Evolutionary conservation across 169 alveolate species (phyloP), one percentile per base, ranked within the genome.

Genomic region (Plasmodium sp.): DNA sequence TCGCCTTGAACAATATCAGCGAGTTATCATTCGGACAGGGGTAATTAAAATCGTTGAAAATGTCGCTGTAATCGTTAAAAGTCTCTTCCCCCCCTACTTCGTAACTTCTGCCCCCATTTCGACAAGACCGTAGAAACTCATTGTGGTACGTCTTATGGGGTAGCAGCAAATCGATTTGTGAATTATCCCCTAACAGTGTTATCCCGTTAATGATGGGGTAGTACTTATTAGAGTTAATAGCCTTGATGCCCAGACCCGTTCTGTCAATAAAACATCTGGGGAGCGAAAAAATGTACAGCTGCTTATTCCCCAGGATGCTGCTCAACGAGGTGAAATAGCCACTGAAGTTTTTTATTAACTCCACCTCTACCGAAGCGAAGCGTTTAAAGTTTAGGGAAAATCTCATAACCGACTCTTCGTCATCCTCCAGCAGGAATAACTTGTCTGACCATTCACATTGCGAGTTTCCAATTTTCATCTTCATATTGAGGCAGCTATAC

Each of bases 241-340:
- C 97, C 62, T 93, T 88, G 12, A 97, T 84, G 27, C 97, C 97
- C 43, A 96, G 81, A 16, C 98, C 98, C 2, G 98, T 97, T 90
- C 98, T 95, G 85, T 97, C 98, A 54, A 97, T 95, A 93, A 97
- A 96, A 84, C 97, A 84, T 96, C 98, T 92, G 2, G 98, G 98
- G 33, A 97, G 96, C 3, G 97, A 96, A 83, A 96, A 95, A 73
- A 93, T 95, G 14, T 86, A 80, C 31, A 94, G 92, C 81, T 96
- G 92, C 18, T 92, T 92, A 82, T 92, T 92, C 16, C 95, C 95
- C 58, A 92, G n/a, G 33, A 92, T 92, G 75, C 95, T 92, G 81
- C 81, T 92, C 34, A 92, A 92, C 5, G 95, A 92, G 43, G 81
- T 92, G 83, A 92, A 92, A 92, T 92, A 92, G 6, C 92, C 95